Base-by-base conservation (phyloP, 176 grass and related monocot species). In the Paspalum notatum region DNA sequence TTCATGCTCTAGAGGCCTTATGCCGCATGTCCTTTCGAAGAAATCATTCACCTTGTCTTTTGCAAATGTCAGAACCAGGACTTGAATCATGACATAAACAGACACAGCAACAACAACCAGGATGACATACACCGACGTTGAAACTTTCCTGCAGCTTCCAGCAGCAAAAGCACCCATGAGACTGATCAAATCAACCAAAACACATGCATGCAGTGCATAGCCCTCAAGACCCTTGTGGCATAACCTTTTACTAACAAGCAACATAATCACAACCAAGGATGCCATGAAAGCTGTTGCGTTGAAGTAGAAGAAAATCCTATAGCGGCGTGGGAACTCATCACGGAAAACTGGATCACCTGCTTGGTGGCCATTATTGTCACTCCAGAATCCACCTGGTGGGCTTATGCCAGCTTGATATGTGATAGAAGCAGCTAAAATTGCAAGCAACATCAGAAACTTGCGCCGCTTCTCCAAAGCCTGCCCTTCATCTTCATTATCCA, bases 361-460 rank as follows among this genome's bases (percentile, higher is more conserved):
- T 54, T n/a, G 51, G 77, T 85, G 71, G 20, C 46, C 50, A 12
- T 79, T 44, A 0, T 21, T 44, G 6, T 91, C 71, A 4, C 12
- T 37, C 86, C 82, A 85, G 42, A 91, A 85, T 37, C 86, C 90
- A 38, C 86, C 81, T 16, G 81, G 89, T 20, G 90, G 90, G 78
- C 32, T 78, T 68, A 91, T 9, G 13, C 89, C 89, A 61, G 64
- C 68, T 41, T 87, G 77, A 46, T 91, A 90, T 62, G 89, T 91
- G 56, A 84, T 15, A 13, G 89, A 84, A 26, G 85, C 89, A 7
- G 85, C 80, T 32, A 91, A 53, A 50, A 87, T 49, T n/a, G 89
- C 89, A 68, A 89, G 54, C 71, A 89, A 38, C 45, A 84, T 62
- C 17, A 89, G 62, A 85, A 86, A 82, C 75, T 89, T 89, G 2